These are phyloP conservation scores for Cystofilobasidium bisporidii DNA, from an alignment of 768 basidiomycete genomes.

Conservation along the genomic window DNA sequence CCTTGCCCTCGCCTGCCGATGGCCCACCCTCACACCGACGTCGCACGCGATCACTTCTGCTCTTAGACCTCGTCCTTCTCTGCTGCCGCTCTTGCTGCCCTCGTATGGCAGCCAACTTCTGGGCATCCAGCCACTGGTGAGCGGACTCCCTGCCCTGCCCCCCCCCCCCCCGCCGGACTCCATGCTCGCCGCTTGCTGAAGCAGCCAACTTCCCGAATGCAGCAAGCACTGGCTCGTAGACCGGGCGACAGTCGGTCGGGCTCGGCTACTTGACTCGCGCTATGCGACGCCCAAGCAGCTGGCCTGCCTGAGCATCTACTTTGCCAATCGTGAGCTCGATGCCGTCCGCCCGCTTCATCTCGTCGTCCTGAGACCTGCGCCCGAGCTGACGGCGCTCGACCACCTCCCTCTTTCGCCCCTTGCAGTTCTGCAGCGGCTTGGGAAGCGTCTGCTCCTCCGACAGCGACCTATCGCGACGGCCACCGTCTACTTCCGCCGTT, in stretches of 20 bases:
- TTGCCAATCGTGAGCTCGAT: constrained; percentile 57
- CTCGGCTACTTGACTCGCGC: constrained; percentile 65
- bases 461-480: constrained; percentile 91
- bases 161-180: background rate
- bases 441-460: constrained; percentile 57
- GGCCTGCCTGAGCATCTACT: constrained; percentile 76
- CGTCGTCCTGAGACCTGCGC: background rate
- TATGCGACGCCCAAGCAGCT: constrained; percentile 74
- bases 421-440: constrained; percentile 73
- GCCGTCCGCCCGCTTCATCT: background rate
- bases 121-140: constrained; percentile 83
- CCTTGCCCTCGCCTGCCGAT: no score
- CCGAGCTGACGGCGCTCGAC: background rate
- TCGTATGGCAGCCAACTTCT: constrained; percentile 78
- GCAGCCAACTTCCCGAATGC: constrained; percentile 25
- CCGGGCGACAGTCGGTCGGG: constrained; percentile 59
- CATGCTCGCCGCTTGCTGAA: constrained; percentile 10
- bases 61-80: no score
- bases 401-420: background rate
- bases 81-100: background rate
- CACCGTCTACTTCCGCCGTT: constrained; percentile 89
- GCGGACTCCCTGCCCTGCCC: constrained; percentile 31
- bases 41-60: no score
- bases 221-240: constrained; percentile 91
- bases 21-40: no score